These are phyloP conservation scores for Phlyctochytrium planicorne DNA, from an alignment of 192 early-diverging fungal genomes.

Conservation along the genomic window DNA sequence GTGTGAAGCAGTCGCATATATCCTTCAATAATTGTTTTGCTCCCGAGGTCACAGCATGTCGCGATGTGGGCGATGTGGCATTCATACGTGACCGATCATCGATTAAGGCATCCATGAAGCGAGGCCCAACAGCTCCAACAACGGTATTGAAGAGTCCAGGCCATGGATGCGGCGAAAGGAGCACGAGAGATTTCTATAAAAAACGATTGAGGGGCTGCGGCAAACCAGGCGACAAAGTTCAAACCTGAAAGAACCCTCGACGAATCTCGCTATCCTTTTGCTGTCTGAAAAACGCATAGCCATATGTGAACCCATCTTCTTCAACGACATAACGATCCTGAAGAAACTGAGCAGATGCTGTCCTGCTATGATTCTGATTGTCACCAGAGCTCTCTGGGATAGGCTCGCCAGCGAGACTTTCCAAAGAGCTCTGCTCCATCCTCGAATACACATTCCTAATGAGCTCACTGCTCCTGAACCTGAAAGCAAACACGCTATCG, in stretches of 20 bases:
- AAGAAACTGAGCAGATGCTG: neutral
- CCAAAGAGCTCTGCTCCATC: neutral
- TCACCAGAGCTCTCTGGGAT: neutral
- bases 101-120: constrained; percentile 71
- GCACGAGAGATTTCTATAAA: constrained; percentile 74
- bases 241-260: constrained; percentile 86
- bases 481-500: constrained; percentile 49
- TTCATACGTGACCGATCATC: constrained; percentile 20
- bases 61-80: constrained; percentile 5
- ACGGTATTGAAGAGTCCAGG: constrained; percentile 82
- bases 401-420: neutral
- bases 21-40: constrained; percentile 65
- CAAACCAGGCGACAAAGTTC: neutral
- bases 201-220: neutral
- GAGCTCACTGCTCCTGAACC: constrained; percentile 44
- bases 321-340: constrained; percentile 39
- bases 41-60: constrained; percentile 47
- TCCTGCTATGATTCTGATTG: neutral
- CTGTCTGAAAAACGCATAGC: constrained; percentile 94
- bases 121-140: constrained; percentile 71
- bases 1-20: too few relatives aligned
- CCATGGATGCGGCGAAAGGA: constrained; percentile 85
- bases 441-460: constrained; percentile 34
- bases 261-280: constrained; percentile 80
- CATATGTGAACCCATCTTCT: constrained; percentile 65